A percentile compares a stretch with the other conserved stretches of the same genome.
Evolutionary conservation across 2,329 filamentous ascomycete species (phyloP).

Genomic region (Verticillium nonalfalfae): DNA sequence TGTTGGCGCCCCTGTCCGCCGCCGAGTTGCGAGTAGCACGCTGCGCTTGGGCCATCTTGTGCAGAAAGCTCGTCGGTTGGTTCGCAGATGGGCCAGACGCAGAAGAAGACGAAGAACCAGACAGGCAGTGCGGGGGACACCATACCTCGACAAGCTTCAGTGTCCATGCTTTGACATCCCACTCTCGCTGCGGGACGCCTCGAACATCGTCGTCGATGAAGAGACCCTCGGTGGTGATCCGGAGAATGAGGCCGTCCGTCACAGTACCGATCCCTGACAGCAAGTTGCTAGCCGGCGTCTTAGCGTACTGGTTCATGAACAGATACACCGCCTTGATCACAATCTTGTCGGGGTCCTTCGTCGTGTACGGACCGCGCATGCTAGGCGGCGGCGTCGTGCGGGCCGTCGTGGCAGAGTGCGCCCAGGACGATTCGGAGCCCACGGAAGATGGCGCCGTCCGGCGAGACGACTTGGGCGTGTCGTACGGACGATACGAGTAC

Average conservation of each 20-base stretch:
- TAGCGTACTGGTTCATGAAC: constrained; percentile 84
- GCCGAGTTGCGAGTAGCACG: constrained; percentile 29
- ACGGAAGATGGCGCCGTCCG: constrained; percentile 62
- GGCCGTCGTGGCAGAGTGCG: constrained; percentile 75
- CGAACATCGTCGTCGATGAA: constrained; percentile 97
- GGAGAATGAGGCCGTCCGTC: constrained; percentile 85
- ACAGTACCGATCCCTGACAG: constrained; percentile 78
- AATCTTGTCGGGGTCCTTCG: constrained; percentile 91
- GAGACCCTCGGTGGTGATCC: constrained; percentile 87
- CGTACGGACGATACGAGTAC: constrained; percentile 73
- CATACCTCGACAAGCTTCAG: constrained; percentile 88
- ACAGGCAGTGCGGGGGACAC: constrained; percentile 60
- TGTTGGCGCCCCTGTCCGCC: constrained; percentile 40
- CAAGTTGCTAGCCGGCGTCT: constrained; percentile 85
- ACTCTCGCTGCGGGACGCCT: constrained; percentile 88
- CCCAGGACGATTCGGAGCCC: constrained; percentile 77
- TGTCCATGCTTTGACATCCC: constrained; percentile 98
- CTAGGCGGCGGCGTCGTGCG: constrained; percentile 79
- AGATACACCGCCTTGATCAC: constrained; percentile 89
- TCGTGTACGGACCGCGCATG: constrained; percentile 71
- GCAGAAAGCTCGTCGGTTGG: constrained; percentile 33
- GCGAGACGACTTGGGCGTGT: constrained; percentile 51
- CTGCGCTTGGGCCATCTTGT: constrained; percentile 36
- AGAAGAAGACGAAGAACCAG: constrained; percentile 32
- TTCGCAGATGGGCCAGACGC: constrained; percentile 27